A percentile compares a stretch with the other conserved stretches of the same genome.
Conservation (phyloP, 2,329 filamentous ascomycete genomes). For the Fusarium tricinctum region DNA sequence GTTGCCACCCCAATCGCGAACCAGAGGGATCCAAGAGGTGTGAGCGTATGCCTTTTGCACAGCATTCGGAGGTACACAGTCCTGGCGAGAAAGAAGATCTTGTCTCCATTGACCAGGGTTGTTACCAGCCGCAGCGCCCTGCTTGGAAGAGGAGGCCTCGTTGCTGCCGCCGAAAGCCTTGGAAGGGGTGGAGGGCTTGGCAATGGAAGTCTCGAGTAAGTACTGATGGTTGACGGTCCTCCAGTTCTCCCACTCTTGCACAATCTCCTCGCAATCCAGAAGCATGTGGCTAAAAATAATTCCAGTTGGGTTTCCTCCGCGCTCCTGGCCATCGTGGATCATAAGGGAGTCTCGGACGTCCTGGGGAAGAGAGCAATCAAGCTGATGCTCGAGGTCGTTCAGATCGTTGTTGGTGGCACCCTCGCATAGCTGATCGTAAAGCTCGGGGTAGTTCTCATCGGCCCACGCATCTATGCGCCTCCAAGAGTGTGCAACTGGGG, state of each 20-base stretch:
- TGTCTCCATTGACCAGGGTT: slow-evolving; percentile 81
- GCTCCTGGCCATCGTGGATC: slow-evolving; percentile 96
- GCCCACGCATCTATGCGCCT: slow-evolving; percentile 93
- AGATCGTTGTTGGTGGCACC: slow-evolving; percentile 94
- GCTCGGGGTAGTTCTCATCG: slow-evolving; percentile 94
- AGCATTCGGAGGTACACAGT: slow-evolving; percentile 86
- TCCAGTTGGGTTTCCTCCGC: slow-evolving; percentile 89
- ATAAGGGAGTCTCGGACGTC: slow-evolving; percentile 93
- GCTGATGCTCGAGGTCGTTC: slow-evolving; percentile 95
- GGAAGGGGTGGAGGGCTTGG: slow-evolving; percentile 73
- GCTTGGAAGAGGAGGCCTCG: slow-evolving; percentile 77
- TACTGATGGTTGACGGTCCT: slow-evolving; percentile 92
- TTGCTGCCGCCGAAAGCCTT: slow-evolving; percentile 78
- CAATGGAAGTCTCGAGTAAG: slow-evolving; percentile 72
- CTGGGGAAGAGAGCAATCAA: slow-evolving; percentile 93
- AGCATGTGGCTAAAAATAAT: slow-evolving; percentile 96
- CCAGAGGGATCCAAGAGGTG: slow-evolving; percentile 94
- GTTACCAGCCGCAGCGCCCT: slow-evolving; percentile 65
- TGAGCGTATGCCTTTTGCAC: slow-evolving; percentile 95
- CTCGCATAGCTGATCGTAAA: slow-evolving; percentile 93
- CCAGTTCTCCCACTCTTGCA: slow-evolving; percentile 98
- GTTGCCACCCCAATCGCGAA: slow-evolving; percentile 98
- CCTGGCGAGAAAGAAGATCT: slow-evolving; percentile 85
- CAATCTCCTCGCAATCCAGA: slow-evolving; percentile 96
- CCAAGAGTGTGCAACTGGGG: slow-evolving; percentile 92